Percentiles rank a stretch among this genome's conserved stretches.
Conservation (phyloP, 192 early-diverging fungal species). For the Geosiphon pyriformis region DNA sequence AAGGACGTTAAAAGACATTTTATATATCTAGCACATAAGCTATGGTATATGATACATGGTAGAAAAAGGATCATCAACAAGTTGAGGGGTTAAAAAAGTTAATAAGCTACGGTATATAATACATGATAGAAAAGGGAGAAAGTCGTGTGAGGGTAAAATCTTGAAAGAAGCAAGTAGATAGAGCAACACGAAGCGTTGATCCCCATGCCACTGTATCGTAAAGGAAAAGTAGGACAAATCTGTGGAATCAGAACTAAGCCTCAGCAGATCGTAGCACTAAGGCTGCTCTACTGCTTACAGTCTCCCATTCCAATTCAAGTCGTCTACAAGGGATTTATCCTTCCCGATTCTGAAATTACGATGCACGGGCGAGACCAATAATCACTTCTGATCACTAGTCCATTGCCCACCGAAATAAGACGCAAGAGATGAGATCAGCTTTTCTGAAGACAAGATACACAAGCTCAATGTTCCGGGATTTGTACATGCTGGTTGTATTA, state of each 20-base stretch:
- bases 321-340: slow-evolving; percentile 9
- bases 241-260: slow-evolving; percentile 38
- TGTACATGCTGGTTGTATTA: slow-evolving; percentile 26
- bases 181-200: too few relatives aligned
- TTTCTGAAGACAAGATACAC: slow-evolving; percentile 25
- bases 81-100: too few relatives aligned
- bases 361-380: neutral
- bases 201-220: too few relatives aligned
- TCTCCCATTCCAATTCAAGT: slow-evolving; percentile 9
- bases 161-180: too few relatives aligned
- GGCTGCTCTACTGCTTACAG: slow-evolving; percentile 26
- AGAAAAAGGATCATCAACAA: too few relatives aligned
- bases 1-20: slow-evolving; percentile 26
- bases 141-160: too few relatives aligned
- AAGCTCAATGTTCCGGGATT: slow-evolving; percentile 25
- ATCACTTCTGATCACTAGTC: neutral
- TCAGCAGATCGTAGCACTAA: slow-evolving; percentile 50
- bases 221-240: slow-evolving; percentile 22
- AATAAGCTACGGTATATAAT: too few relatives aligned
- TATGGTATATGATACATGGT: too few relatives aligned
- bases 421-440: too few relatives aligned
- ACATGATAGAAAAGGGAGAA: too few relatives aligned
- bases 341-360: neutral
- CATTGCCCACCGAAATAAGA: too few relatives aligned
- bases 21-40: slow-evolving; percentile 23